Evolutionary conservation across 2,329 filamentous ascomycete species (phyloP).

Genomic region (Aspergillus vadensis): DNA sequence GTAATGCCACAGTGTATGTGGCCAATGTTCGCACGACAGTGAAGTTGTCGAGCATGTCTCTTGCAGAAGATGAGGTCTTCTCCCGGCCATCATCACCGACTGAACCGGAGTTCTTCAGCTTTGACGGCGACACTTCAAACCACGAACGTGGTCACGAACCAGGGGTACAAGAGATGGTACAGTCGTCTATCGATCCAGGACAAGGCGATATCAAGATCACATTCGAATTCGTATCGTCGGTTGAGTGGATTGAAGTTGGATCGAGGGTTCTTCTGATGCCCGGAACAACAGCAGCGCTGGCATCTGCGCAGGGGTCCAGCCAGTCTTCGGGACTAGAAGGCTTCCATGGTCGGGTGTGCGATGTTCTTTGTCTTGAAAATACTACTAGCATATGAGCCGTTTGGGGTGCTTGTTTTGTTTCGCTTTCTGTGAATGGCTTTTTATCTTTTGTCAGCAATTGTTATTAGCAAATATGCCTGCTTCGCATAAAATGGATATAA

Average conservation of each 20-base stretch:
- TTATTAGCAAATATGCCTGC: not conserved
- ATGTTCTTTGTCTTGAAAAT: conserved; percentile 50
- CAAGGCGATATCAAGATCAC: conserved; percentile 49
- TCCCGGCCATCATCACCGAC: conserved; percentile 32
- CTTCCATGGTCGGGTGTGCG: conserved; percentile 56
- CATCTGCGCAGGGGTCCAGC: conserved; percentile 50
- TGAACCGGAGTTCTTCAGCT: conserved; percentile 47
- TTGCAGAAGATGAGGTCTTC: conserved; percentile 35
- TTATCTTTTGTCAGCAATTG: too few species aligned
- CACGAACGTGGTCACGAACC: conserved; percentile 16
- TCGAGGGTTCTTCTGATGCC: conserved; percentile 63
- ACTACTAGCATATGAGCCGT: not conserved
- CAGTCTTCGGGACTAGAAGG: conserved; percentile 59
- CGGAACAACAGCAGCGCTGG: conserved; percentile 53
- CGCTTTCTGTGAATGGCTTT: not conserved
- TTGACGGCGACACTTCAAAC: conserved; percentile 41
- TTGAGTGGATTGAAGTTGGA: conserved; percentile 60
- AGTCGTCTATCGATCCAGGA: conserved; percentile 20
- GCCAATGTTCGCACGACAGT: conserved; percentile 84
- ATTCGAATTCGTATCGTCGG: conserved; percentile 59
- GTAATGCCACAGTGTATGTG: conserved; percentile 72
- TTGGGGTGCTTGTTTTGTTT: not conserved
- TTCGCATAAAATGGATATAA: too few species aligned
- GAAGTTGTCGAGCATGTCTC: conserved; percentile 63
- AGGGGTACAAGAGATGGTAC: conserved; percentile 34